Percentiles rank a stretch among this genome's conserved stretches.
Conservation (phyloP, 2,329 filamentous ascomycete genomes). For the Fusarium illudens region DNA sequence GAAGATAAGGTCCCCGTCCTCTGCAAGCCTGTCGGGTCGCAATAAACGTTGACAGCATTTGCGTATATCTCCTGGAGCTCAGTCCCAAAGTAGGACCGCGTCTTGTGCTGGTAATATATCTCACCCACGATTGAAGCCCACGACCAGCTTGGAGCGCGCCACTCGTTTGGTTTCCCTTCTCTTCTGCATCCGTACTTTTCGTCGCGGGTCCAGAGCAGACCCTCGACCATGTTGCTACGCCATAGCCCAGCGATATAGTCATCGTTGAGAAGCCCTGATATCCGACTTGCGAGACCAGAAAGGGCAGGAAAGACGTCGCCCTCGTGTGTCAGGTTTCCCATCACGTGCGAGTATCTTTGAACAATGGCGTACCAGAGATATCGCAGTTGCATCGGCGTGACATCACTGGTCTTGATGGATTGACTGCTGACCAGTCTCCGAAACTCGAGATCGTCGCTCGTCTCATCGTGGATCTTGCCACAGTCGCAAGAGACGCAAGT, state of each 20-base stretch:
- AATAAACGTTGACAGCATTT: not conserved
- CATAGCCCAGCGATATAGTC: conserved; percentile 13
- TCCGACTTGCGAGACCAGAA: conserved; percentile 19
- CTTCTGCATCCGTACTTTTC: not conserved
- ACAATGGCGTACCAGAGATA: conserved; percentile 22
- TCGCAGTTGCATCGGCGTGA: conserved; percentile 9
- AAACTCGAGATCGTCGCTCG: conserved; percentile 10
- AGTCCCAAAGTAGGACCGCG: not conserved
- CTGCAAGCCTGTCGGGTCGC: not conserved
- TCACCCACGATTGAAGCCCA: conserved; percentile 17
- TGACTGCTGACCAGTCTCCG: conserved; percentile 6
- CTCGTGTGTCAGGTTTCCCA: conserved; percentile 21
- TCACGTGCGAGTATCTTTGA: conserved; percentile 4
- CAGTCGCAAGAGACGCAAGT: conserved; percentile 15
- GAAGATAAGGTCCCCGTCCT: conserved; percentile 1
- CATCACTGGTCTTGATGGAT: conserved; percentile 15
- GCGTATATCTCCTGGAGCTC: conserved; percentile 6
- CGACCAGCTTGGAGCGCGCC: conserved; percentile 21
- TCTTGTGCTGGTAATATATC: conserved; percentile 4
- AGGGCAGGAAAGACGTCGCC: conserved; percentile 20
- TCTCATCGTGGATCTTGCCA: not conserved
- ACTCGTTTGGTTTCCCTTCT: not conserved
- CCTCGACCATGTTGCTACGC: conserved; percentile 12
- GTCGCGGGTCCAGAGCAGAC: conserved; percentile 5
- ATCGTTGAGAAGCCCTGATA: conserved; percentile 5